A percentile compares a stretch with the other conserved stretches of the same genome.
Conservation (phyloP, 257 asterid genomes). For the Vinca minor region DNA sequence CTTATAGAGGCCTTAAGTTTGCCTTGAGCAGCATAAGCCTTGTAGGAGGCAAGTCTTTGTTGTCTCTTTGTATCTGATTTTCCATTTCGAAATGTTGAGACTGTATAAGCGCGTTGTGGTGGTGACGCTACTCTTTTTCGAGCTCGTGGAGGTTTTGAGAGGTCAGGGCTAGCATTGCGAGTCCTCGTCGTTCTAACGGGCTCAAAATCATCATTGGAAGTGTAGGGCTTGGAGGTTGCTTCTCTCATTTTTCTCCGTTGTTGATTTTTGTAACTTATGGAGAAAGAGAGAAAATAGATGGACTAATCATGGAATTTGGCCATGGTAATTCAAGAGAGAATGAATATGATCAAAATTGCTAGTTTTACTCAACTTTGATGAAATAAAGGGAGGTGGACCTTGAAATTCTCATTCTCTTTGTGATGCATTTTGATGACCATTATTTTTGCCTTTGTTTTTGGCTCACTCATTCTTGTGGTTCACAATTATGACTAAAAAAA, state of each 20-base stretch:
- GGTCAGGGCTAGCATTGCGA: neutral
- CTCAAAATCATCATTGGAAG: constrained; percentile 11
- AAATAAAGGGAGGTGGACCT: constrained; percentile 15
- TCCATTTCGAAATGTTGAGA: constrained; percentile 8
- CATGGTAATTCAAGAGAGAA: neutral
- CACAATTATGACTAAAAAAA: neutral
- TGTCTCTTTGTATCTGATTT: constrained; percentile 25
- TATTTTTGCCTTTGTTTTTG: neutral
- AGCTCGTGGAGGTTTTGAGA: neutral
- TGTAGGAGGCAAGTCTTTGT: constrained; percentile 33
- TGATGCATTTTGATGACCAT: neutral
- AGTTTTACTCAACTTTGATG: neutral
- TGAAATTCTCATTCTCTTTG: constrained; percentile 17
- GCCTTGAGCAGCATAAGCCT: constrained; percentile 29
- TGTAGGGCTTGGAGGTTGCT: neutral
- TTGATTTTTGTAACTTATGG: neutral
- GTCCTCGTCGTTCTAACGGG: neutral
- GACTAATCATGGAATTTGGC: neutral
- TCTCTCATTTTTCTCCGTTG: constrained; percentile 24
- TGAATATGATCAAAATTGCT: neutral
- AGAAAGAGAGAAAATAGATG: constrained; percentile 11
- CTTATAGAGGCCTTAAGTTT: constrained; percentile 36
- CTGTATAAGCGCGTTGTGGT: neutral
- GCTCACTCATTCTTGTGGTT: neutral
- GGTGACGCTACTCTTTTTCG: constrained; percentile 7